Base-by-base conservation (phyloP, 495 filamentous ascomycete species). In the Trichoderma erinaceum region DNA sequence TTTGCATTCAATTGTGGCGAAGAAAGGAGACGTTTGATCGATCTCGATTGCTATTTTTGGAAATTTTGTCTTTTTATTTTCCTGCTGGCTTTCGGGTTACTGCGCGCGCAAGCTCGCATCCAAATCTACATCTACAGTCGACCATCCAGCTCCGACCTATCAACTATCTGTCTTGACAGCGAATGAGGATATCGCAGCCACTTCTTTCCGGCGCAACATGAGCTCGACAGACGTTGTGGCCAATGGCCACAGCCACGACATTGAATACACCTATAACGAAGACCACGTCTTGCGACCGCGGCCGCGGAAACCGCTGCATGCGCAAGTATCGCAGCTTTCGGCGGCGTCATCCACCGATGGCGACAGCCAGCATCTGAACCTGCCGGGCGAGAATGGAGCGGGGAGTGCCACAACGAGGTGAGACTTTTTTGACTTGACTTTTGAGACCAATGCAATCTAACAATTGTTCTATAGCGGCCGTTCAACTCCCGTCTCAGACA, bases 401-500 rank as follows among this genome's bases (percentile, higher is more conserved):
- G 63, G 63, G 23, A 67, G 66, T 50, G 75, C 69, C 48, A 69
- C 73, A 69, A 80, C 79, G 13, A 82, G 80, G 80, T 81, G 68
- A 71, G 65, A 1, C 43, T 18, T 46, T 35, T 18, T 43, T 43
- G 41, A 43, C 6, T 7, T 43, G 7, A 43, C 41, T 43, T 13
- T 13, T 43, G 8, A 11, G 27, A 11, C 18, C 21, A 38, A 10
- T 7, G 41, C 6, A 65, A 72, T 29, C 50, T 71, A 38, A 70
- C 70, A 64, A 25, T 44, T 70, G 41, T 21, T 56, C 5, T 43
- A 41, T 70, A 97, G 93, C 79, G 93, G 92, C 70, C 86, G 85
- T 65, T 92, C 92, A n/a, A 97, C 95, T 41, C 94, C 94, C 13
- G 77, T 97, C 46, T 89, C 96, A 63, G 83, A 87, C 73, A 93